These are phyloP conservation scores for Cyclanthera cordifolia DNA, from an alignment of 306 rosid genomes.

Conservation along the genomic window DNA sequence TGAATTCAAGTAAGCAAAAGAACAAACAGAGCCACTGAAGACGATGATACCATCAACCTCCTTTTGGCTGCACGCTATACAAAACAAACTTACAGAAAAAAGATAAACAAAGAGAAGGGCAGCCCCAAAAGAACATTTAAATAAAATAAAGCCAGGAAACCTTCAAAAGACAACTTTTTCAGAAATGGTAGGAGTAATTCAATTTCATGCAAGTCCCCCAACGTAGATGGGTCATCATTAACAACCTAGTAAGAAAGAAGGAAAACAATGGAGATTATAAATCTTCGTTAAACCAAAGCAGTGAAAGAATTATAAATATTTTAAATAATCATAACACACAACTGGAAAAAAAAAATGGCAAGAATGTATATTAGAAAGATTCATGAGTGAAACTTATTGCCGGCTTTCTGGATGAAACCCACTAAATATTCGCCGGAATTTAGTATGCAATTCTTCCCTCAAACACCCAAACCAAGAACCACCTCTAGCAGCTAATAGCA, in stretches of 20 bases:
- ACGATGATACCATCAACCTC: constrained; percentile 53
- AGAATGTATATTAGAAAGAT: neutral
- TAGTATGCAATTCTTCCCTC: neutral
- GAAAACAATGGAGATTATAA: neutral
- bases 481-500: neutral
- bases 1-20: constrained; percentile 64
- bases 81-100: neutral
- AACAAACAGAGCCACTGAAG: constrained; percentile 62
- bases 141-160: constrained; percentile 22
- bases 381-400: neutral
- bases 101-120: neutral
- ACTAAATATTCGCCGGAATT: neutral
- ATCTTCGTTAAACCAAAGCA: neutral
- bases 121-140: neutral
- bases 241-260: constrained; percentile 35
- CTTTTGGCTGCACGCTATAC: constrained; percentile 59
- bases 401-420: neutral
- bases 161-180: constrained; percentile 33
- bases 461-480: neutral
- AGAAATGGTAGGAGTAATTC: constrained; percentile 66
- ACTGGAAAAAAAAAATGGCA: neutral
- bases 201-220: constrained; percentile 53
- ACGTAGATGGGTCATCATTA: constrained; percentile 37
- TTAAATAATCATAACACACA: neutral
- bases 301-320: neutral